Conservation (phyloP, 164 flowering plant species). For the Saururus chinensis region DNA sequence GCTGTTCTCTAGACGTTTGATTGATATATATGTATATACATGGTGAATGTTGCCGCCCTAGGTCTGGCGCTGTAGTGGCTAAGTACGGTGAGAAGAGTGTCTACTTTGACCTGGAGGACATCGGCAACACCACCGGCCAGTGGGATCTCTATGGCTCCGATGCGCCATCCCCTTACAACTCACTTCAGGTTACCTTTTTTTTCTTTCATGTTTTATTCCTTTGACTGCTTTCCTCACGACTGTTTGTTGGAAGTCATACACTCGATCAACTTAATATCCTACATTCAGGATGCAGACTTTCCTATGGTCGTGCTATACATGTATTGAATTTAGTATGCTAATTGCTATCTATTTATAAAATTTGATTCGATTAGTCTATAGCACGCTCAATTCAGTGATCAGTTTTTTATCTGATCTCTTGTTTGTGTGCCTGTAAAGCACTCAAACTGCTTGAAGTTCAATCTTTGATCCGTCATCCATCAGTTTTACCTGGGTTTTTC, state of each 20-base stretch:
- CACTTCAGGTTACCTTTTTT: slow-evolving; percentile 52
- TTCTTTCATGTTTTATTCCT: neutral
- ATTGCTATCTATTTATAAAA: no score
- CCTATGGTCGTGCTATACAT: no score
- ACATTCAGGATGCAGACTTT: no score
- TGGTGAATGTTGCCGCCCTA: slow-evolving; percentile 4
- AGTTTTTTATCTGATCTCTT: no score
- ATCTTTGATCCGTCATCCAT: no score
- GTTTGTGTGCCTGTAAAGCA: no score
- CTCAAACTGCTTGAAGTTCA: no score
- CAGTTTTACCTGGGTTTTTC: neutral
- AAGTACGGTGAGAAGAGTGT: slow-evolving; percentile 95
- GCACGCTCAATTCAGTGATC: no score
- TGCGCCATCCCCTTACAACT: slow-evolving; percentile 92
- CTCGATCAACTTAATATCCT: no score
- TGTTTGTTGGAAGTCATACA: no score
- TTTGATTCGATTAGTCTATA: no score
- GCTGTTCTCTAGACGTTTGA: neutral
- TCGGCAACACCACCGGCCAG: slow-evolving; percentile 94
- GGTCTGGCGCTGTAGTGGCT: slow-evolving; percentile 63
- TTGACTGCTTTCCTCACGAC: neutral
- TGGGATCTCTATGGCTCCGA: slow-evolving; percentile 94
- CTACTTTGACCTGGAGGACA: slow-evolving; percentile 88
- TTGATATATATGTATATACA: neutral
- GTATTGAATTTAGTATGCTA: no score